Evolutionary conservation across 2,329 filamentous ascomycete species (phyloP).

Genomic region (Fusarium incarnatum): DNA sequence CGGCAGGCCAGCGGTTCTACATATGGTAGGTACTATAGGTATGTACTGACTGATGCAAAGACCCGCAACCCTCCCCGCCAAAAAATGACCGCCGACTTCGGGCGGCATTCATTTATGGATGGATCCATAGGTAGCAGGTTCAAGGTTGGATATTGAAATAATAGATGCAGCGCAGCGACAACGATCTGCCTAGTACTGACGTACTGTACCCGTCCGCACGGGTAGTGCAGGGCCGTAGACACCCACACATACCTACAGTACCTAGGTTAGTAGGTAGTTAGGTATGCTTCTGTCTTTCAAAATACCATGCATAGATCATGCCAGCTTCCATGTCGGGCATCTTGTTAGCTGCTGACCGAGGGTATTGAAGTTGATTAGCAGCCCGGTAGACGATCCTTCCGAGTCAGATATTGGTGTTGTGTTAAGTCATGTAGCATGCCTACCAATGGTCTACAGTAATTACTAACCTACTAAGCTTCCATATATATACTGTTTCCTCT

Average conservation of each 20-base stretch:
- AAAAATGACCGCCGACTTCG: slow-evolving; percentile 44
- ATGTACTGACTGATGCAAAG: slow-evolving; percentile 25
- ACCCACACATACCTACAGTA: background rate
- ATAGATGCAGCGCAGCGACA: slow-evolving; percentile 26
- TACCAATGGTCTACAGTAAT: background rate
- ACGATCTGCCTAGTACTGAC: slow-evolving; percentile 15
- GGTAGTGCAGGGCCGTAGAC: slow-evolving; percentile 16
- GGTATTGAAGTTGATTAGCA: background rate
- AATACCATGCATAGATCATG: background rate
- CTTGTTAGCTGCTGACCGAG: slow-evolving; percentile 19
- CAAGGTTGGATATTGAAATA: background rate
- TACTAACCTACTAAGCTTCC: background rate
- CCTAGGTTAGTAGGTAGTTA: background rate
- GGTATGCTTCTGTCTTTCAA: background rate
- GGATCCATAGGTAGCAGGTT: background rate
- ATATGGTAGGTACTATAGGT: no score
- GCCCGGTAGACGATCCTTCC: background rate
- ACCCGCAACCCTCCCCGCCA: slow-evolving; percentile 27
- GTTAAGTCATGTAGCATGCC: background rate
- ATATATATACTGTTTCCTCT: background rate
- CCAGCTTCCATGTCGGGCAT: background rate
- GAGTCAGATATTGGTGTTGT: slow-evolving; percentile 6
- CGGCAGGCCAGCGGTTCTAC: slow-evolving; percentile 15
- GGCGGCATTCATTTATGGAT: slow-evolving; percentile 1
- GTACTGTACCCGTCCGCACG: background rate